A percentile compares a stretch with the other conserved stretches of the same genome.
phyloP scores from a whole-genome alignment of 805 yeast species.

The Lipomyces yamadae region DNA sequence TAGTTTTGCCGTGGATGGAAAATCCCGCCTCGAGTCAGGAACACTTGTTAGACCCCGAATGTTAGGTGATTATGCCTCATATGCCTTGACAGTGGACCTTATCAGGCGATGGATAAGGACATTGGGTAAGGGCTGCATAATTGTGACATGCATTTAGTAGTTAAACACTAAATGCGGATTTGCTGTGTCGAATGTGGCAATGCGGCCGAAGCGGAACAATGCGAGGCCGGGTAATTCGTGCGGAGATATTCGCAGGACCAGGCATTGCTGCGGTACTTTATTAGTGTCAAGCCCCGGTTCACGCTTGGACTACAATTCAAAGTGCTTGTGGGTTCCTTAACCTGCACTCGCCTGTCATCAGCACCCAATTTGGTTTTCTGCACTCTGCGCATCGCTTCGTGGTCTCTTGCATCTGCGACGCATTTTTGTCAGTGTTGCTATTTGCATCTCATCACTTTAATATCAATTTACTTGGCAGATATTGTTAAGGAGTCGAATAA shows the following conservation, averaged over 20 bases:
- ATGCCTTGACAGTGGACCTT: not conserved
- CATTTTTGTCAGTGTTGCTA: not conserved
- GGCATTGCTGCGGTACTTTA: not conserved
- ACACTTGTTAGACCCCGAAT: not conserved
- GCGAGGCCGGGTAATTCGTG: conserved; percentile 3
- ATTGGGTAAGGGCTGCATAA: conserved; percentile 6
- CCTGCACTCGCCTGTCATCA: conserved; percentile 4
- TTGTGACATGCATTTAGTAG: not conserved
- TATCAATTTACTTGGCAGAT: not conserved
- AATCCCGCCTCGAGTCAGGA: not conserved
- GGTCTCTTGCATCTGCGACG: not conserved
- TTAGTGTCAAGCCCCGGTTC: not conserved
- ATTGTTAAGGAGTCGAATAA: not conserved
- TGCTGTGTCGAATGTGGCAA: not conserved
- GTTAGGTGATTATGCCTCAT: not conserved
- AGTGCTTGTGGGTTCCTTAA: conserved; percentile 4
- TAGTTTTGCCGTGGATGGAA: no score
- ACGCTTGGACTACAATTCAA: not conserved
- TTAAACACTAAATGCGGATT: not conserved
- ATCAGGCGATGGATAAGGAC: not conserved
- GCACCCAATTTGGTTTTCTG: conserved; percentile 2
- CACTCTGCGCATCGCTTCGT: not conserved
- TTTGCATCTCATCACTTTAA: not conserved
- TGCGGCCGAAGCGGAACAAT: not conserved
- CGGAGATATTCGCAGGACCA: conserved; percentile 1